A percentile compares a stretch with the other conserved stretches of the same genome.
Conservation (phyloP, 768 basidiomycete genomes). For the Scleroderma bovista region DNA sequence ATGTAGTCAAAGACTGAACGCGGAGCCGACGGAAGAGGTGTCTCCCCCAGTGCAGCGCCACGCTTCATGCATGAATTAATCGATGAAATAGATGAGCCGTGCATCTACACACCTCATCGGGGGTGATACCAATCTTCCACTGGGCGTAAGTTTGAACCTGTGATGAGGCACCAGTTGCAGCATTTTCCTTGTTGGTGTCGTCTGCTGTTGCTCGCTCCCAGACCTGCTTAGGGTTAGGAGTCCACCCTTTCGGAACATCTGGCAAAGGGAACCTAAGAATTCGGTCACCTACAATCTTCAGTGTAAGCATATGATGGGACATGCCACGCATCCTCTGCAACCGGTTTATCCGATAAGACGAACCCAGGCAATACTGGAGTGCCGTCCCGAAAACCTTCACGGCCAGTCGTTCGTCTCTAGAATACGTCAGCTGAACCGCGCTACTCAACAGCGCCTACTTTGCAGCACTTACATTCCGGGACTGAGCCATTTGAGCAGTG, state of each 20-base stretch:
- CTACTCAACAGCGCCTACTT: background rate
- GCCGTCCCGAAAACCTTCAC: conserved; percentile 65
- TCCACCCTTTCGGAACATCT: conserved; percentile 80
- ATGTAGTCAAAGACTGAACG: conserved; percentile 93
- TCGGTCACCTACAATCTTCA: conserved; percentile 14
- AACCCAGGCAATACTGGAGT: conserved; percentile 72
- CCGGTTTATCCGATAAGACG: conserved; percentile 56
- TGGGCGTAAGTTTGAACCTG: conserved; percentile 35
- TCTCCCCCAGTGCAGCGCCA: conserved; percentile 79
- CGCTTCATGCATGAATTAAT: conserved; percentile 45
- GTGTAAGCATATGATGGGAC: conserved; percentile 14
- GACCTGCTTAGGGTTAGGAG: conserved; percentile 73
- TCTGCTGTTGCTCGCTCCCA: conserved; percentile 50
- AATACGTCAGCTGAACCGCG: conserved; percentile 14
- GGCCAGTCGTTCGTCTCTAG: conserved; percentile 11
- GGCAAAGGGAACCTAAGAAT: conserved; percentile 73
- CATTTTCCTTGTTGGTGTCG: conserved; percentile 41
- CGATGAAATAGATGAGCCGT: background rate
- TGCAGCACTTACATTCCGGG: conserved; percentile 7
- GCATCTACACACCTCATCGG: conserved; percentile 57
- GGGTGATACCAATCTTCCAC: conserved; percentile 59
- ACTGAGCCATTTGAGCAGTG: background rate
- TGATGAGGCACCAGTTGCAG: conserved; percentile 13
- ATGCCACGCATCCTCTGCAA: conserved; percentile 67
- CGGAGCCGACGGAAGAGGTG: conserved; percentile 57